A percentile compares a stretch with the other conserved stretches of the same genome.
Evolutionary conservation across 495 filamentous ascomycete species (phyloP).

Genomic region (Xylaria sp.): DNA sequence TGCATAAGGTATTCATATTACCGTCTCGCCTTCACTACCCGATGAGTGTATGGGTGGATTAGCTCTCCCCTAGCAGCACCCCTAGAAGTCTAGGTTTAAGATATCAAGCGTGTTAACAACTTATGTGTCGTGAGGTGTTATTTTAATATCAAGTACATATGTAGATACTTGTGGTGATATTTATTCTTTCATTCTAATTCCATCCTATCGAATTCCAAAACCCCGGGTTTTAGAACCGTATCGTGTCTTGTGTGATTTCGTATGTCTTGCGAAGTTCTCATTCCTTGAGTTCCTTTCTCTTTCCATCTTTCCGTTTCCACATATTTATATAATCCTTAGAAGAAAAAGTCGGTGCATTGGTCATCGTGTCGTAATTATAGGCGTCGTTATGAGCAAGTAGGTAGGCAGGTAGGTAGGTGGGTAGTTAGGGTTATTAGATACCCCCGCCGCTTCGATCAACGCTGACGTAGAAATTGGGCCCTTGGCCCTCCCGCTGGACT

Average conservation of each 20-base stretch:
- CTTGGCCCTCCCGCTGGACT: constrained; percentile 41
- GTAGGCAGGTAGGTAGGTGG: not conserved
- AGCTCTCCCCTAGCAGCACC: not conserved
- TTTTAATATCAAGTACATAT: not conserved
- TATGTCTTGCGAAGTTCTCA: not conserved
- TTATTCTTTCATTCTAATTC: not conserved
- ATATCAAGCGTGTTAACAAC: not conserved
- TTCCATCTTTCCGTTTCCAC: not conserved
- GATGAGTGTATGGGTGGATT: too few relatives aligned
- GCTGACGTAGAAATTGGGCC: constrained; percentile 50
- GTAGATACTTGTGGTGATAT: not conserved
- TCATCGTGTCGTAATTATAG: not conserved
- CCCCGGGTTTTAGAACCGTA: not conserved
- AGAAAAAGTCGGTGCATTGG: not conserved
- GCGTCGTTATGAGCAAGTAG: not conserved
- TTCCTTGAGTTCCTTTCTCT: not conserved
- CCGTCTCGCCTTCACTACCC: too few relatives aligned
- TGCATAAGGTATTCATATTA: too few relatives aligned
- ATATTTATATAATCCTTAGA: not conserved
- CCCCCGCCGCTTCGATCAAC: constrained; percentile 59
- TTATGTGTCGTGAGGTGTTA: not conserved
- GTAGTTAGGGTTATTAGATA: constrained; percentile 34
- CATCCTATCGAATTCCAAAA: not conserved
- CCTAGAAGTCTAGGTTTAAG: not conserved
- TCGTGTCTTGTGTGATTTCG: not conserved